These are phyloP conservation scores for Oryza australiensis DNA, from an alignment of 176 grass and related monocot species.

Conservation along the genomic window DNA sequence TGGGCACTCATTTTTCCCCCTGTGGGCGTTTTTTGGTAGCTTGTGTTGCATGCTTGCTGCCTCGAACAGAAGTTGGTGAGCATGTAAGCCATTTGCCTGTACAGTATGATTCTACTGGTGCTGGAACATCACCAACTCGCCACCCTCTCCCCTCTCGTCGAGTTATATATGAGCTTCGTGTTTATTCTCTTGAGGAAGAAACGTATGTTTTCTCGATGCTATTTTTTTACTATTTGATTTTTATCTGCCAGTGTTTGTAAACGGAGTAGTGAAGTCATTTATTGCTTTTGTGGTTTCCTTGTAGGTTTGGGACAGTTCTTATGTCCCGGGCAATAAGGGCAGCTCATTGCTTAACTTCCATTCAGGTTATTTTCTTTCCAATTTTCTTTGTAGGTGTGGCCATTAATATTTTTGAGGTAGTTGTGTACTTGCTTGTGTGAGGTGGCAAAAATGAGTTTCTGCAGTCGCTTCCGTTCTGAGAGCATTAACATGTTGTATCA, in stretches of 20 bases:
- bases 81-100: conserved; percentile 57
- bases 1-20: conserved; percentile 98
- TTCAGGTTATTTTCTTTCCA: conserved; percentile 67
- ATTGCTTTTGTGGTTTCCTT: conserved; percentile 37
- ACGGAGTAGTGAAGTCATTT: neutral
- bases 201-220: conserved; percentile 50
- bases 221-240: conserved; percentile 1
- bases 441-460: neutral
- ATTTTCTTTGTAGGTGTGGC: neutral
- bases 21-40: conserved; percentile 94
- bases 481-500: neutral
- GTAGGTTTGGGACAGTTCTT: conserved; percentile 83
- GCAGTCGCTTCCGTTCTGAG: neutral
- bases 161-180: conserved; percentile 96
- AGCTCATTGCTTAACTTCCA: conserved; percentile 98
- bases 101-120: conserved; percentile 66
- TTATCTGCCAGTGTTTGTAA: neutral
- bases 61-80: conserved; percentile 76
- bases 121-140: conserved; percentile 86
- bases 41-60: conserved; percentile 94
- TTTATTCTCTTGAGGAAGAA: conserved; percentile 93
- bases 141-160: conserved; percentile 84
- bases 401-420: conserved; percentile 5
- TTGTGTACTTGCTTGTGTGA: neutral
- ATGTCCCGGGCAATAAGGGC: conserved; percentile 90